Conservation (phyloP, 2,329 filamentous ascomycete species). For the Fusarium marasasianum region DNA sequence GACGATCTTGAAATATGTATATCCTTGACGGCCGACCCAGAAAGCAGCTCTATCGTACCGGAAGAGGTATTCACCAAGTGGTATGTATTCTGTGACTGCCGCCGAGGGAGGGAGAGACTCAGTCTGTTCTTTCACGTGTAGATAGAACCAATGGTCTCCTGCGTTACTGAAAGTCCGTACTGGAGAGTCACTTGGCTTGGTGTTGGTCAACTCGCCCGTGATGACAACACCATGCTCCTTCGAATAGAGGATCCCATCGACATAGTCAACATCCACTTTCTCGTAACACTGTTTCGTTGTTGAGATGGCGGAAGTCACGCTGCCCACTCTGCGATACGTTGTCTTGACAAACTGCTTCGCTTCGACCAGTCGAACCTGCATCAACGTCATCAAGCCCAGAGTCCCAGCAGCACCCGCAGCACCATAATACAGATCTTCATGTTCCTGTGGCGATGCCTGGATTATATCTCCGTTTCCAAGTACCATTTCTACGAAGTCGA, state of each 20-base stretch:
- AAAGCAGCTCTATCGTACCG: constrained; percentile 72
- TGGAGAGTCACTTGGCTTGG: background rate
- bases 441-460: constrained; percentile 56
- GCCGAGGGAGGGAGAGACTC: background rate
- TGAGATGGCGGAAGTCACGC: constrained; percentile 51
- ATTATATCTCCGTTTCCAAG: constrained; percentile 66
- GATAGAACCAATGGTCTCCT: constrained; percentile 71
- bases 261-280: constrained; percentile 56
- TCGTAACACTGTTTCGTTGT: constrained; percentile 46
- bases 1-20: constrained; percentile 56
- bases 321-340: constrained; percentile 59
- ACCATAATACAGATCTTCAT: constrained; percentile 65
- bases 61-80: constrained; percentile 62
- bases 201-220: constrained; percentile 56
- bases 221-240: constrained; percentile 61
- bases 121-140: constrained; percentile 61
- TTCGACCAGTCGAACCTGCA: constrained; percentile 65
- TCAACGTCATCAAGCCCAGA: constrained; percentile 67
- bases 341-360: constrained; percentile 65
- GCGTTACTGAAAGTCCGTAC: constrained; percentile 59
- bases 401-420: constrained; percentile 69
- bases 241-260: constrained; percentile 68
- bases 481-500: constrained; percentile 71
- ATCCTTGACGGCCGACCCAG: constrained; percentile 70
- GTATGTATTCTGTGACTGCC: constrained; percentile 35